phyloP scores from a whole-genome alignment of 2,329 filamentous ascomycete species.

The Penicillium freii region DNA sequence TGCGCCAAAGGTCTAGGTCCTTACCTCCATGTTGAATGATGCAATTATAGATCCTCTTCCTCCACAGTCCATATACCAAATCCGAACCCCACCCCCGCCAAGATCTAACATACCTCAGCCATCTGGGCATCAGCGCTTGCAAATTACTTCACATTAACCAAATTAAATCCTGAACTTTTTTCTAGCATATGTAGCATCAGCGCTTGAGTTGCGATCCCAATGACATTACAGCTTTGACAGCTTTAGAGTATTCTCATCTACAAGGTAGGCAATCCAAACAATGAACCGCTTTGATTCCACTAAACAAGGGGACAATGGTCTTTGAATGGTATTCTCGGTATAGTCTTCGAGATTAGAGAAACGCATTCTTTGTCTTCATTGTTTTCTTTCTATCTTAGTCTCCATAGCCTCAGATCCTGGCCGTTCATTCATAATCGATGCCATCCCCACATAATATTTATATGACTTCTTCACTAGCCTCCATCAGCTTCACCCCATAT shows the following conservation, averaged over 20 bases:
- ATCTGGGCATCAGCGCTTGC: not conserved
- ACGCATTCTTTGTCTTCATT: not conserved
- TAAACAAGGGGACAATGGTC: not conserved
- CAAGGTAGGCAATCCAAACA: not conserved
- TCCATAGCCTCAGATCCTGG: too few relatives aligned
- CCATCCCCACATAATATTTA: not conserved
- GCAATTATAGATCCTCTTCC: not conserved
- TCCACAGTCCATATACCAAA: not conserved
- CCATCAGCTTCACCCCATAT: not conserved
- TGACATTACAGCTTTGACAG: not conserved
- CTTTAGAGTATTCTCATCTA: not conserved
- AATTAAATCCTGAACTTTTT: not conserved
- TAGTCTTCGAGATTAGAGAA: not conserved
- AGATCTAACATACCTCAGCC: not conserved
- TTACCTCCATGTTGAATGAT: not conserved
- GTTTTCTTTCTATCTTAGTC: not conserved
- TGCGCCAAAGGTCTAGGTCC: constrained; percentile 3
- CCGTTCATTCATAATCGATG: not conserved
- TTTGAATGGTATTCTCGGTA: not conserved
- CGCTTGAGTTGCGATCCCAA: not conserved
- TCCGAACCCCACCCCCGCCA: constrained; percentile 5
- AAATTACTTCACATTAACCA: not conserved
- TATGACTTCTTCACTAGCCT: not conserved
- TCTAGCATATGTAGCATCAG: not conserved
- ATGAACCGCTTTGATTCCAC: not conserved